A percentile compares a stretch with the other conserved stretches of the same genome.
These are phyloP conservation scores for Chaetomium strumarium DNA, from an alignment of 2,329 filamentous ascomycete species.

Conservation along the genomic window DNA sequence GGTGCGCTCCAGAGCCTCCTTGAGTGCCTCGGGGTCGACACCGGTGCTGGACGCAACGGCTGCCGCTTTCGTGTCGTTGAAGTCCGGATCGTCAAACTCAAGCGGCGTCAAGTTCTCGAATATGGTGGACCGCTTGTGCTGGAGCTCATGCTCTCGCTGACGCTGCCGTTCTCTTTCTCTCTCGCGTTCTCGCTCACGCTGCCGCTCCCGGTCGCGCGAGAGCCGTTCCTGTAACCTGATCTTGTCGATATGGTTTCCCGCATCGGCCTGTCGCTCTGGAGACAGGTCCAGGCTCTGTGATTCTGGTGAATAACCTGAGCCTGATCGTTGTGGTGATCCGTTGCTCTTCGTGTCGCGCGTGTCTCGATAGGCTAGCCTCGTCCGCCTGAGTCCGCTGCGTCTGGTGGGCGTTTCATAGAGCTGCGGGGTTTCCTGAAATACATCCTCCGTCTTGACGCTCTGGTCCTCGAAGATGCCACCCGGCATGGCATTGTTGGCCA, in stretches of 20 bases:
- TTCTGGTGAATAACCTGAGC: slow-evolving; percentile 16
- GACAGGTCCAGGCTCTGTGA: slow-evolving; percentile 19
- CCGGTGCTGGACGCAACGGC: slow-evolving; percentile 27
- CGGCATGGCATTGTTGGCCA: slow-evolving; percentile 15
- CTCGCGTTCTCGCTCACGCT: slow-evolving; percentile 11
- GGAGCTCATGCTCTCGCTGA: slow-evolving; percentile 16
- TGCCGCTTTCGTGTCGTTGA: slow-evolving; percentile 25
- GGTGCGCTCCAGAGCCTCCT: slow-evolving; percentile 27
- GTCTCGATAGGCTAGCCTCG: slow-evolving; percentile 38
- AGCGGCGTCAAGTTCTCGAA: slow-evolving; percentile 26
- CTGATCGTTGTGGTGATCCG: slow-evolving; percentile 18
- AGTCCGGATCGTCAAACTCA: slow-evolving; percentile 22
- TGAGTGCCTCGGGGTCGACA: slow-evolving; percentile 26
- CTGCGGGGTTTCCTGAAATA: slow-evolving; percentile 24
- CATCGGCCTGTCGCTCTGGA: slow-evolving; percentile 19
- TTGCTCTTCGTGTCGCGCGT: slow-evolving; percentile 25
- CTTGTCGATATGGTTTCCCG: slow-evolving; percentile 20
- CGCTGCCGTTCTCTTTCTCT: slow-evolving; percentile 21
- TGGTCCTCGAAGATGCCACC: slow-evolving; percentile 22
- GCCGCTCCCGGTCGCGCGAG: slow-evolving; percentile 21
- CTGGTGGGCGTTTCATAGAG: slow-evolving; percentile 27
- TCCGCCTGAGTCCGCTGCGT: slow-evolving; percentile 25
- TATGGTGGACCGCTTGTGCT: slow-evolving; percentile 25
- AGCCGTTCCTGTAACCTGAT: slow-evolving; percentile 22
- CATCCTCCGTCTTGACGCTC: slow-evolving; percentile 20